phyloP scores from a whole-genome alignment of 331 rosid genomes.

The Acacia pycnantha region DNA sequence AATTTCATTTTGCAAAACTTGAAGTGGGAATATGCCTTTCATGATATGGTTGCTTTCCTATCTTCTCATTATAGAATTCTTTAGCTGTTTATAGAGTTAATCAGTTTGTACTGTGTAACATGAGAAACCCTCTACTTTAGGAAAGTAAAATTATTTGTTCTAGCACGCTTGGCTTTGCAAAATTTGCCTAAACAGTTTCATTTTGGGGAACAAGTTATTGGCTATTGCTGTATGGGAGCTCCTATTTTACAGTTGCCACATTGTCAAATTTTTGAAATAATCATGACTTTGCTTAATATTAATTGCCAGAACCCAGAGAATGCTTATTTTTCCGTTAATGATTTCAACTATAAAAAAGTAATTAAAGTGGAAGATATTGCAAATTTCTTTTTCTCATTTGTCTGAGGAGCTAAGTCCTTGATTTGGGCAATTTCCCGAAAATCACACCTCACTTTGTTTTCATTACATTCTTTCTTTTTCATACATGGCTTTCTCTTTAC shows the following conservation, averaged over 20 bases:
- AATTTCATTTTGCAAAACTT: background rate
- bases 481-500: conserved; percentile 28
- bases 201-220: too few species aligned
- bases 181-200: too few species aligned
- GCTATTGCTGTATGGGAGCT: too few species aligned
- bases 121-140: background rate
- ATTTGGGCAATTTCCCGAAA: conserved; percentile 41
- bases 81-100: too few species aligned
- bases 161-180: background rate
- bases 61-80: background rate
- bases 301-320: background rate
- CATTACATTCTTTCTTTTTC: conserved; percentile 31
- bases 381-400: background rate
- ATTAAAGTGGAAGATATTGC: background rate
- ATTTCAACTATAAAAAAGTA: background rate
- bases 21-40: background rate
- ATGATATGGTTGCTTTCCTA: background rate
- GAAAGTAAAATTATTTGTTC: background rate
- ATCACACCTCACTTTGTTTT: conserved; percentile 21
- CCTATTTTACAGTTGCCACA: too few species aligned
- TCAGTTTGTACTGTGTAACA: background rate
- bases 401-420: conserved; percentile 10
- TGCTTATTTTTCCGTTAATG: too few species aligned
- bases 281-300: background rate
- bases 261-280: background rate